These are phyloP conservation scores for Nemania sp. DNA, from an alignment of 2,329 filamentous ascomycete genomes.

Conservation along the genomic window DNA sequence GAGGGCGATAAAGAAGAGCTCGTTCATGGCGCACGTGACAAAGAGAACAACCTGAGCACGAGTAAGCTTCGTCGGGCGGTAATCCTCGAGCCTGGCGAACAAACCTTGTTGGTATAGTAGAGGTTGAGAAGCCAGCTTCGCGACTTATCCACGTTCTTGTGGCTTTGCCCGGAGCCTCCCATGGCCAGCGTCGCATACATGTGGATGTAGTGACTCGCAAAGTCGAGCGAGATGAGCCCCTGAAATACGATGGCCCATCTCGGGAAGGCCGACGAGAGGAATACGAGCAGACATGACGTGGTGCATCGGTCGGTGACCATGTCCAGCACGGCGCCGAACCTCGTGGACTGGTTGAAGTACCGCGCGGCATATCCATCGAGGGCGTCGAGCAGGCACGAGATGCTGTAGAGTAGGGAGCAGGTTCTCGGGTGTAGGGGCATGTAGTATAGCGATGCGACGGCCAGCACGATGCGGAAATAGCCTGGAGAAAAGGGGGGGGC, in stretches of 20 bases:
- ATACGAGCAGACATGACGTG: constrained; percentile 91
- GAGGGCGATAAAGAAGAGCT: constrained; percentile 96
- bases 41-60: constrained; percentile 80
- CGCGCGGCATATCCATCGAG: constrained; percentile 93
- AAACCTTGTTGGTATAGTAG: constrained; percentile 96
- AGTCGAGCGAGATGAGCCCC: constrained; percentile 85
- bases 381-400: constrained; percentile 94
- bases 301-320: constrained; percentile 99
- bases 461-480: constrained; percentile 77
- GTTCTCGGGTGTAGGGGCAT: constrained; percentile 99
- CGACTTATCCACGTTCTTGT: constrained; percentile 91
- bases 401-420: constrained; percentile 86
- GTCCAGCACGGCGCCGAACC: constrained; percentile 94
- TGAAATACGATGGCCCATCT: constrained; percentile 95
- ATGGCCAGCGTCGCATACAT: constrained; percentile 96
- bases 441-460: constrained; percentile 93
- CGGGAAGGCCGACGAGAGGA: constrained; percentile 91
- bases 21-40: constrained; percentile 86
- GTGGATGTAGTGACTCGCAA: constrained; percentile 97
- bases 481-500: constrained; percentile 51
- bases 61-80: constrained; percentile 22
- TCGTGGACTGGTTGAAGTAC: constrained; percentile 86
- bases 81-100: constrained; percentile 36
- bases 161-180: constrained; percentile 77
- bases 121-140: constrained; percentile 88